phyloP scores from a whole-genome alignment of 148 eudicot species.

The Rhododendron simsii region DNA sequence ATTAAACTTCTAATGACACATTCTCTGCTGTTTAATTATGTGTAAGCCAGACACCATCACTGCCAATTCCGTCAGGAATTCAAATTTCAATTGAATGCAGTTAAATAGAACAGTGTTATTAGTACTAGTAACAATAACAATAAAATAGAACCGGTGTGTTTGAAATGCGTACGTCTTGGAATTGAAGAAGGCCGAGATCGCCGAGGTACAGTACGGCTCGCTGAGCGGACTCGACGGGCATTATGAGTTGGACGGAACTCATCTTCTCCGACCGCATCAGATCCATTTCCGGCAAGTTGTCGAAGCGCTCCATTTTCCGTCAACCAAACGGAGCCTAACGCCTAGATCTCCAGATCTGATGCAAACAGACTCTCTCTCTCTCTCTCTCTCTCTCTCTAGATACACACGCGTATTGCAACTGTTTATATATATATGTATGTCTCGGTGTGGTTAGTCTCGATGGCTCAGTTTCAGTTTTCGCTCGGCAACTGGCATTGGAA shows the following conservation, averaged over 20 bases:
- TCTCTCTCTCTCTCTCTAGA: not conserved
- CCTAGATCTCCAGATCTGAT: conserved; percentile 3
- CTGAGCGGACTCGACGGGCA: conserved; percentile 92
- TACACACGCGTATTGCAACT: not conserved
- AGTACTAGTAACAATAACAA: not conserved
- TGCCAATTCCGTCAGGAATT: not conserved
- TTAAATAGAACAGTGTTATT: not conserved
- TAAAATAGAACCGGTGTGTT: not conserved
- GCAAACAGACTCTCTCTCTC: not conserved
- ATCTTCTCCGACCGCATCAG: conserved; percentile 98
- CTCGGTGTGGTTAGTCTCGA: not conserved
- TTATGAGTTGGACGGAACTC: conserved; percentile 78
- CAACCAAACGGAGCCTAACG: conserved; percentile 10
- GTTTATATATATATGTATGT: not conserved
- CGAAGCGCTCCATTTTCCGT: conserved; percentile 72
- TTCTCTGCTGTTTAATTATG: not conserved
- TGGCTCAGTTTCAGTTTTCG: not conserved
- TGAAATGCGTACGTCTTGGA: conserved; percentile 62
- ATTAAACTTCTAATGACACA: not conserved
- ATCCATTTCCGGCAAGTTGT: conserved; percentile 83
- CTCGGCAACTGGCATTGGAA: not conserved
- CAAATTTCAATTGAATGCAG: not conserved
- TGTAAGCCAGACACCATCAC: not conserved
- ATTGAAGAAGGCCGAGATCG: conserved; percentile 85
- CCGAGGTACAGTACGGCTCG: conserved; percentile 95